Base-by-base conservation (phyloP, 208 protist species). In the Trypanosoma platydactyli region DNA sequence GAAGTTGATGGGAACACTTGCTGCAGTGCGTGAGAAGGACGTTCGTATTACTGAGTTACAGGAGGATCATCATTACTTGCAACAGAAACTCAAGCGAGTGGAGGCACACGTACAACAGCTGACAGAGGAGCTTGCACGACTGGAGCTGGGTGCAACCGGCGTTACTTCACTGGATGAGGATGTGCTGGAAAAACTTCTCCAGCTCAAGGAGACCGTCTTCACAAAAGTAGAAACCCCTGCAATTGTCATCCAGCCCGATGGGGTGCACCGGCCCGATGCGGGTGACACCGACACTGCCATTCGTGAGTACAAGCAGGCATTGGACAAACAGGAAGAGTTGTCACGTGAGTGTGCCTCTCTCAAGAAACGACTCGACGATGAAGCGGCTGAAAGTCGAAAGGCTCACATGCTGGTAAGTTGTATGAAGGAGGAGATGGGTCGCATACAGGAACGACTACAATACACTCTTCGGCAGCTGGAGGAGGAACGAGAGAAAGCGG, bases 151-250 rank as follows among this genome's bases (percentile, higher is more conserved):
- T 33, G 56, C 69, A n/a, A 68, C 62, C 5, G 63, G 68, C 25
- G 63, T 71, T 52, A 66, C 76, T 5, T 62, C 74, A 6, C 64
- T 90, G 13, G 78, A 85, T 33, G 80, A 83, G 30, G 73, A 81
- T 33, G 41, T 86, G 3, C 48, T 92, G 0, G 68, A 79, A 22
- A 79, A 68, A 6, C 82, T 94, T 45, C 61, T 81, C 27, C 72
- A 88, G 30, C 70, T 94, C n/a, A 80, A 86, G 49, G 90, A 94
- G 25, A 84, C 81, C 9, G 84, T 96, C 27, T 89, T 92, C 45
- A 68, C 84, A n/a, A 88, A 80, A 56, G 56, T 74, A 7, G 83
- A 86, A 48, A 63, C 80, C 13, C 83, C 86, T n/a, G 77, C 84
- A 9, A n/a, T 87, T 4, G 63, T 79, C 3, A 64, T 87, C n/a